Percentiles rank a stretch among this genome's conserved stretches.
Evolutionary conservation across 345 rosid species (phyloP).

Genomic region (Pugionium cornutum): DNA sequence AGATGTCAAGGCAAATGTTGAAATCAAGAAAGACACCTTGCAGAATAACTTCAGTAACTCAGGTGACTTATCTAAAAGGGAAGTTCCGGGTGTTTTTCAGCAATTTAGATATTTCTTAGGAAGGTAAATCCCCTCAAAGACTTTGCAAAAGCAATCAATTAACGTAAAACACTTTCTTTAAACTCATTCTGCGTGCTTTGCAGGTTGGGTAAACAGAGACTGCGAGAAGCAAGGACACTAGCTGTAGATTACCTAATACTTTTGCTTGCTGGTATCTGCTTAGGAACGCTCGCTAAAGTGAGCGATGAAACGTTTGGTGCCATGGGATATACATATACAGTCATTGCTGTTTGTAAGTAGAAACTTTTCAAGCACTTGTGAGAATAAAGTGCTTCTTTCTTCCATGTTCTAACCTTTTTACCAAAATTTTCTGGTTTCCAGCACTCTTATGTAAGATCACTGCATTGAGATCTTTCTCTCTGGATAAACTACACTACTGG

Average conservation of each 20-base stretch:
- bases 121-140: conserved; percentile 49
- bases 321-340: conserved; percentile 84
- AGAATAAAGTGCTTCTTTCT: conserved; percentile 10
- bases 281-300: conserved; percentile 97
- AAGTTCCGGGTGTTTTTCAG: conserved; percentile 60
- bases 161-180: background rate
- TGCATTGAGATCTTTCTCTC: conserved; percentile 84
- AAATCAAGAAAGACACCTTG: conserved; percentile 59
- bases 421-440: conserved; percentile 38
- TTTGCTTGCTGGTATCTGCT: conserved; percentile 92
- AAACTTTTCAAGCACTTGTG: background rate
- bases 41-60: conserved; percentile 50
- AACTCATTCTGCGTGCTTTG: conserved; percentile 21
- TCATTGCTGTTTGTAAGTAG: conserved; percentile 95
- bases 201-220: conserved; percentile 90
- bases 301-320: conserved; percentile 97
- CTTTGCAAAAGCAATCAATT: background rate
- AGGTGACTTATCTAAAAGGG: conserved; percentile 68
- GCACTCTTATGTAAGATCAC: conserved; percentile 94
- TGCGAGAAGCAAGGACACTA: conserved; percentile 85
- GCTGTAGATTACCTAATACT: conserved; percentile 90
- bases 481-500: conserved; percentile 93
- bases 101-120: conserved; percentile 94
- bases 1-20: conserved; percentile 69
- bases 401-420: background rate